Evolutionary conservation across 371 early-diverging fungal genomes (phyloP).

Genomic region (Mortierella sp.): DNA sequence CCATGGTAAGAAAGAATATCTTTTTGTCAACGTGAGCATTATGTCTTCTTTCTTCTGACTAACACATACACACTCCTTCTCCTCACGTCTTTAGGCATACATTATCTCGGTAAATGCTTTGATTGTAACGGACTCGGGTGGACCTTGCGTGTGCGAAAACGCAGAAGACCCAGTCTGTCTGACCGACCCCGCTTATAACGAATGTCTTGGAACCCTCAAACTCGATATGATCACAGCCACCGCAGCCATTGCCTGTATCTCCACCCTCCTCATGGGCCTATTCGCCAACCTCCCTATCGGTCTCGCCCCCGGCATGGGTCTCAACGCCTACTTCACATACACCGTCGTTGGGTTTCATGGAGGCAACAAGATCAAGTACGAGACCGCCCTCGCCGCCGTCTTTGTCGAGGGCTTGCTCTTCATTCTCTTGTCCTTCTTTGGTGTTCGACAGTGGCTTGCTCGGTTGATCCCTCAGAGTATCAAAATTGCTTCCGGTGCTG

Average conservation of each 20-base stretch:
- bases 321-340: constrained; percentile 87
- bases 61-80: constrained; percentile 66
- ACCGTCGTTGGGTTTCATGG: constrained; percentile 86
- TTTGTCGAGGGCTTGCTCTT: constrained; percentile 87
- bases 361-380: constrained; percentile 74
- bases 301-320: constrained; percentile 87
- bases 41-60: constrained; percentile 36
- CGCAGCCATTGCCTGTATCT: constrained; percentile 68
- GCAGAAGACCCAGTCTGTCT: constrained; percentile 63
- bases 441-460: constrained; percentile 85
- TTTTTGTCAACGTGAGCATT: too few species aligned
- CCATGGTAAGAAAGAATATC: constrained; percentile 62
- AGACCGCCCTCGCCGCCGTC: constrained; percentile 83
- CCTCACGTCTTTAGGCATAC: constrained; percentile 70
- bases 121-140: constrained; percentile 82
- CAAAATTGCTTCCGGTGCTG: constrained; percentile 81
- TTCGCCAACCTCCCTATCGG: constrained; percentile 84
- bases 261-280: constrained; percentile 74
- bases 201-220: constrained; percentile 72
- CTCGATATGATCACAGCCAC: constrained; percentile 84
- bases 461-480: constrained; percentile 79
- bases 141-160: constrained; percentile 74
- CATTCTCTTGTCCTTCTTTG: constrained; percentile 76
- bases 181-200: constrained; percentile 65
- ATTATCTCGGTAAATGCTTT: constrained; percentile 81